Percentiles rank a stretch among this genome's conserved stretches.
Conservation (phyloP, 345 rosid genomes). For the Eucalyptus regnans region DNA sequence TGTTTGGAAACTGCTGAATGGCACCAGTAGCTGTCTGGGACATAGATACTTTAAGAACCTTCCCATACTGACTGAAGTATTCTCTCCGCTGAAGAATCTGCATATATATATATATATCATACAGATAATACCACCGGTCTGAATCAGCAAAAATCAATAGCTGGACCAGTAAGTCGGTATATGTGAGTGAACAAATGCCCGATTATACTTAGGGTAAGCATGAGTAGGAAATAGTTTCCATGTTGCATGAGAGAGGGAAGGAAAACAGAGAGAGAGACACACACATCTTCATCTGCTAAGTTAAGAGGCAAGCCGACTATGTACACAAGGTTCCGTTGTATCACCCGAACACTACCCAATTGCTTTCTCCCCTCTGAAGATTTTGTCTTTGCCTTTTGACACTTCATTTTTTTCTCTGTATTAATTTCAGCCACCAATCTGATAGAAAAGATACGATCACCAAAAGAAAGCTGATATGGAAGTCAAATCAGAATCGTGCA, state of each 20-base stretch:
- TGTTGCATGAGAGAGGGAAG: conserved; percentile 44
- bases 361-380: conserved; percentile 68
- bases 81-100: conserved; percentile 78
- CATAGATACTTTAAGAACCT: conserved; percentile 86
- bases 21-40: conserved; percentile 86
- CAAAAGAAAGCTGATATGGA: not conserved
- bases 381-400: conserved; percentile 56
- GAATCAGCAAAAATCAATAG: not conserved
- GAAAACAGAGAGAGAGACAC: not conserved
- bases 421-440: conserved; percentile 62
- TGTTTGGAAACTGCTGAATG: conserved; percentile 79
- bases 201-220: not conserved
- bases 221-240: conserved; percentile 27
- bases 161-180: not conserved
- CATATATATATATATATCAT: not conserved
- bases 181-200: not conserved
- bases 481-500: not conserved
- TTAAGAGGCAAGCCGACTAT: conserved; percentile 83
- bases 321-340: conserved; percentile 84
- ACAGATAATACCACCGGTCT: not conserved
- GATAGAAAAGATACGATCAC: not conserved
- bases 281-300: conserved; percentile 88
- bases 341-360: conserved; percentile 69
- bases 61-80: conserved; percentile 88
- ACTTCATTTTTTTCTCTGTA: conserved; percentile 48